Base-by-base conservation (phyloP, 345 rosid species). In the Murraya koenigii region DNA sequence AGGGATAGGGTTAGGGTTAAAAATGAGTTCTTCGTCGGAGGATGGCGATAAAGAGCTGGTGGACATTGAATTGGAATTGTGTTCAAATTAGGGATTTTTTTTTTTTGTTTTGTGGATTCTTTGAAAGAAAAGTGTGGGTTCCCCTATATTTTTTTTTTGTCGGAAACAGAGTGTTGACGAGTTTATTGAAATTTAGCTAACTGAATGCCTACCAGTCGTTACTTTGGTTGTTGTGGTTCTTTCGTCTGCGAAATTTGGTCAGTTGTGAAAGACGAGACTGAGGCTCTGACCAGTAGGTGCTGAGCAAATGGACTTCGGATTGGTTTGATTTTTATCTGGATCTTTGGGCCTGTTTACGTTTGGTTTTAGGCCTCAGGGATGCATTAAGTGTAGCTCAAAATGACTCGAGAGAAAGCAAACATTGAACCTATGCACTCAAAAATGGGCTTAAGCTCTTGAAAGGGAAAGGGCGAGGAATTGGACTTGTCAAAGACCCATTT, bases 1-100 rank as follows among this genome's bases (percentile, higher is more conserved):
- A 41, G 63, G 44, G 77, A 11, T 67, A 76, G 72, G 52, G 52
- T 72, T 68, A 14, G 69, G 65, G 25, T 63, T 58, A 41, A 79
- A 75, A 69, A 35, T 62, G n/a, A 56, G 66, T 54, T 77, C 83
- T 47, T 66, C 69, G 23, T 30, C 61, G 69, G 86, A 54, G 69
- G 81, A 69, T 2, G 72, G 30, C 9, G 85, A 75, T 75, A 67
- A 64, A 1, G 72, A 69, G 62, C 65, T 20, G n/a, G 47, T 28
- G 67, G 80, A 71, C 81, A 78, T 77, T 20, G 66, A 26, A 56
- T 77, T 33, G 3, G 6, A 54, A 55, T 28, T n/a, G 60, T 36
- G 54, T 8, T 52, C 19, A 19, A 70, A 8, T 64, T 52, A 4
- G 74, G 62, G 74, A 49, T 49, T 41, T 11, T 52, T 52, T 1